phyloP scores from a whole-genome alignment of 345 rosid genomes.

The thale cress (Arabidopsis thaliana) region TAIR10.1 NC_003076.8:2804501-2805000 shows the following conservation, averaged over 20 bases:
- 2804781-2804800: slow-evolving; percentile 85
- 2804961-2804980: slow-evolving; percentile 76
- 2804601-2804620: slow-evolving; percentile 57
- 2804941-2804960: slow-evolving; percentile 45
- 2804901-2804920: background rate
- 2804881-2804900: background rate
- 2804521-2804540: background rate
- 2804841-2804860: slow-evolving; percentile 78
- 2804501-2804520: background rate
- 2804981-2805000: slow-evolving; percentile 73
- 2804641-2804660: slow-evolving; percentile 69
- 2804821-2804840: slow-evolving; percentile 71
- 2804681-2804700: slow-evolving; percentile 88
- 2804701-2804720: slow-evolving; percentile 93
- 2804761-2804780: slow-evolving; percentile 86
- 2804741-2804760: slow-evolving; percentile 73
- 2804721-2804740: slow-evolving; percentile 78
- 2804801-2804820: slow-evolving; percentile 70
- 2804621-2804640: slow-evolving; percentile 58
- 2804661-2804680: slow-evolving; percentile 60
- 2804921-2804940: background rate
- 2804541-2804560: slow-evolving; percentile 77
- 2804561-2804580: slow-evolving; percentile 55
- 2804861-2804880: slow-evolving; percentile 80
- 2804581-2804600: slow-evolving; percentile 62